Conservation (phyloP, 1,139 yeast genomes). For the Saccharomycopsis crataegensis region DNA sequence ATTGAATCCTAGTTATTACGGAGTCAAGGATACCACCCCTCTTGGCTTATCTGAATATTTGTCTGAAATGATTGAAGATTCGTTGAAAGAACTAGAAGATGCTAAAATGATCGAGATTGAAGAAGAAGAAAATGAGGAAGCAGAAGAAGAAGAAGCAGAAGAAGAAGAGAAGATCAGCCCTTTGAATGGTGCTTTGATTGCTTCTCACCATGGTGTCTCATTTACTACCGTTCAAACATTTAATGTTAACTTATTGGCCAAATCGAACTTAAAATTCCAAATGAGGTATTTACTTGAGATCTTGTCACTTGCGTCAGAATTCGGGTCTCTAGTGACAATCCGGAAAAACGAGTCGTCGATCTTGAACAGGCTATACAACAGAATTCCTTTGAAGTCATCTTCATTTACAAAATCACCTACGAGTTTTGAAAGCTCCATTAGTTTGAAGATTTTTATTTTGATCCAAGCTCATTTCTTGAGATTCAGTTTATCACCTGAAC, state of each 20-base stretch:
- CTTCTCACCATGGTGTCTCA: conserved; percentile 63
- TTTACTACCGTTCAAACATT: conserved; percentile 59
- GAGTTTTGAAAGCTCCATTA: conserved; percentile 10
- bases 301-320: conserved; percentile 38
- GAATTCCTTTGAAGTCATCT: conserved; percentile 56
- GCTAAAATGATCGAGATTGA: conserved; percentile 58
- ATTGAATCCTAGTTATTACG: conserved; percentile 85
- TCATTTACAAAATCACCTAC: conserved; percentile 32
- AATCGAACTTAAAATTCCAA: conserved; percentile 35
- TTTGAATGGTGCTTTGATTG: conserved; percentile 63
- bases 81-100: conserved; percentile 56
- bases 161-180: conserved; percentile 46
- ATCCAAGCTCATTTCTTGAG: conserved; percentile 80
- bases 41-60: conserved; percentile 71
- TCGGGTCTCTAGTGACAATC: conserved; percentile 52
- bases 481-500: conserved; percentile 49
- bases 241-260: conserved; percentile 34
- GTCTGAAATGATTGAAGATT: conserved; percentile 76
- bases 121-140: conserved; percentile 32
- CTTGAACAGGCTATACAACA: conserved; percentile 45
- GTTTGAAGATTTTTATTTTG: conserved; percentile 64
- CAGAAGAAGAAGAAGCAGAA: conserved; percentile 31
- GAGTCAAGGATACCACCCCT: conserved; percentile 54
- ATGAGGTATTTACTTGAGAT: conserved; percentile 60
- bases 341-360: conserved; percentile 49